Evolutionary conservation across 306 rosid genomes (phyloP).

Genomic region (Sechiopsis laciniata): DNA sequence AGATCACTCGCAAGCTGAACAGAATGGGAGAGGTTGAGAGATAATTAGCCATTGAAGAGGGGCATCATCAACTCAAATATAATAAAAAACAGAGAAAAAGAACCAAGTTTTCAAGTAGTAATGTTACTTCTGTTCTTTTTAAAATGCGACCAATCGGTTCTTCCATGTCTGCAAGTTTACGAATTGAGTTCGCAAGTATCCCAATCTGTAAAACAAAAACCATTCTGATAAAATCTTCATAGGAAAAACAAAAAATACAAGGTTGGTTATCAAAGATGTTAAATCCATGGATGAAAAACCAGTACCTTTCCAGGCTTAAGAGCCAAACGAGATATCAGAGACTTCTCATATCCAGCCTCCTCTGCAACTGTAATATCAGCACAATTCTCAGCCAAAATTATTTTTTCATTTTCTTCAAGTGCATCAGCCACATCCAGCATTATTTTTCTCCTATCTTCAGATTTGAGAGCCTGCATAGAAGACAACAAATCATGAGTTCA

Average conservation of each 20-base stretch:
- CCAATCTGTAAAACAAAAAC: conserved; percentile 41
- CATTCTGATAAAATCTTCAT: neutral
- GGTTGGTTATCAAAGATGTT: neutral
- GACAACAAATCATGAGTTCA: neutral
- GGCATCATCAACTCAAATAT: conserved; percentile 4
- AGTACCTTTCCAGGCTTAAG: conserved; percentile 63
- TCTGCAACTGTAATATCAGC: conserved; percentile 66
- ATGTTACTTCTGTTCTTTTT: conserved; percentile 65
- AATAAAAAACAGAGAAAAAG: conserved; percentile 17
- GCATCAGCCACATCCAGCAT: conserved; percentile 68
- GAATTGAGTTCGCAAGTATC: conserved; percentile 61
- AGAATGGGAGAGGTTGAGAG: conserved; percentile 27
- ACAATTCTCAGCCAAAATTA: conserved; percentile 48
- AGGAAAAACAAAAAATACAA: neutral
- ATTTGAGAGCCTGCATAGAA: conserved; percentile 39
- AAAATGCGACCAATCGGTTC: conserved; percentile 74
- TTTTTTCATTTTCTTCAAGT: conserved; percentile 50
- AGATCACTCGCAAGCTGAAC: conserved; percentile 71
- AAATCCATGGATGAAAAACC: neutral
- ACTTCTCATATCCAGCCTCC: conserved; percentile 53
- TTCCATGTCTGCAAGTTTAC: conserved; percentile 72
- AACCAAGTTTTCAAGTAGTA: neutral
- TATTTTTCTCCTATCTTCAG: conserved; percentile 60
- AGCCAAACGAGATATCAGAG: conserved; percentile 70
- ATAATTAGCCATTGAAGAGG: neutral